Conservation (phyloP, 148 eudicot species). For the Fagopyrum tataricum region DNA sequence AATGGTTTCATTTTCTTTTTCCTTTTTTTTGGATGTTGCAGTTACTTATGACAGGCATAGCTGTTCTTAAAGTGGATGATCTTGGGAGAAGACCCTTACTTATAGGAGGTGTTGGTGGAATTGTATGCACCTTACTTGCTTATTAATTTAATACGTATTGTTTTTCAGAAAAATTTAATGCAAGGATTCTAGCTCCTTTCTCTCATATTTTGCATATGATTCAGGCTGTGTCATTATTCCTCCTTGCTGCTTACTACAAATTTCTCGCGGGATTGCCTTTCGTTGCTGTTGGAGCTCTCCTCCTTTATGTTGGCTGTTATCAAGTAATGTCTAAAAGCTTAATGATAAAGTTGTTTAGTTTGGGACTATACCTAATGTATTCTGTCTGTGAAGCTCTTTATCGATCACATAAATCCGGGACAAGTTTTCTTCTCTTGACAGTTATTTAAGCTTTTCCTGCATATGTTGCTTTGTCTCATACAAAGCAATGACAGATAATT, state of each 20-base stretch:
- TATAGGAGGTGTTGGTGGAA: slow-evolving; percentile 82
- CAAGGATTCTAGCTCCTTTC: background rate
- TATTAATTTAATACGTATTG: background rate
- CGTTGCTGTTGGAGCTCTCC: slow-evolving; percentile 86
- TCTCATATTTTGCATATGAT: slow-evolving; percentile 10
- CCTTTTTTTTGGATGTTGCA: slow-evolving; percentile 23
- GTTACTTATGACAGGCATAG: slow-evolving; percentile 87
- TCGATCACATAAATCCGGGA: background rate
- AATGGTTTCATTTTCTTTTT: background rate
- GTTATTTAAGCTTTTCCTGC: background rate
- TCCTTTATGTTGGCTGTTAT: slow-evolving; percentile 91
- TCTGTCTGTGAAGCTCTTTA: background rate
- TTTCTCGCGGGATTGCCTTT: slow-evolving; percentile 63
- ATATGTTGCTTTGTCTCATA: background rate
- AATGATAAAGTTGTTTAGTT: background rate
- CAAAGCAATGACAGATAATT: background rate
- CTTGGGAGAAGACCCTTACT: slow-evolving; percentile 93
- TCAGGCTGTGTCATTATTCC: slow-evolving; percentile 73
- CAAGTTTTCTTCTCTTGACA: background rate
- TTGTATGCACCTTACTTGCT: slow-evolving; percentile 41
- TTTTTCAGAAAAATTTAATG: background rate
- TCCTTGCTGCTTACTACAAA: slow-evolving; percentile 90
- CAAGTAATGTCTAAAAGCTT: slow-evolving; percentile 44
- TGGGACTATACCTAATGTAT: background rate
- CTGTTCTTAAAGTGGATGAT: slow-evolving; percentile 90